Conservation (phyloP, 2,329 filamentous ascomycete genomes). For the Aspergillus piperis region DNA sequence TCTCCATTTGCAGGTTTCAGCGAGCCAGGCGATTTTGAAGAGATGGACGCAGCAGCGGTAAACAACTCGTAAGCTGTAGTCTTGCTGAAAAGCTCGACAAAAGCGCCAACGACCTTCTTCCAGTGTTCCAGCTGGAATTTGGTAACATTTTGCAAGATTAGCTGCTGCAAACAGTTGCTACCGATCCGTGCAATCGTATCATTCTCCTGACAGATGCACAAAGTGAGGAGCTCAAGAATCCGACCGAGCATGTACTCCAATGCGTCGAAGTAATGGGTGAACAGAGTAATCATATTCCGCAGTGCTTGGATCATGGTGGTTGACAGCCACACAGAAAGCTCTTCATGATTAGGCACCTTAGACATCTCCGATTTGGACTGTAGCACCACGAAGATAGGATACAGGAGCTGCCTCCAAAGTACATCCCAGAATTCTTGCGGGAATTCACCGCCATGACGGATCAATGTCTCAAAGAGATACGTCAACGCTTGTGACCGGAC, state of each 20-base stretch:
- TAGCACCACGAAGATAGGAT: constrained; percentile 97
- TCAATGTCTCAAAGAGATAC: constrained; percentile 93
- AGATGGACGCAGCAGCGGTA: constrained; percentile 67
- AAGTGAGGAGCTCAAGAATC: constrained; percentile 89
- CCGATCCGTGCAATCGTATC: constrained; percentile 97
- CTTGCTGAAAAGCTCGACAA: constrained; percentile 90
- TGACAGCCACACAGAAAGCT: constrained; percentile 96
- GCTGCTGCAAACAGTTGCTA: constrained; percentile 94
- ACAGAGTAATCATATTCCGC: constrained; percentile 96
- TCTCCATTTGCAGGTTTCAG: constrained; percentile 37
- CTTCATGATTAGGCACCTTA: constrained; percentile 92
- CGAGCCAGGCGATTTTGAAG: constrained; percentile 30
- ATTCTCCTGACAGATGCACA: constrained; percentile 99
- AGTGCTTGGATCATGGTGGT: constrained; percentile 99
- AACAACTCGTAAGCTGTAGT: constrained; percentile 96
- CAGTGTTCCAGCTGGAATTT: constrained; percentile 89
- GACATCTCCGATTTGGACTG: constrained; percentile 96
- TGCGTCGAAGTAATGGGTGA: constrained; percentile 96
- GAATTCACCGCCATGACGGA: constrained; percentile 87
- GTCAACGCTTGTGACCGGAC: constrained; percentile 85
- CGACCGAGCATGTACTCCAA: constrained; percentile 97
- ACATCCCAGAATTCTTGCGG: constrained; percentile 97
- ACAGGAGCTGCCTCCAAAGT: constrained; percentile 92
- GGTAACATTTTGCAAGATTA: constrained; percentile 93
- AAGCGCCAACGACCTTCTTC: constrained; percentile 91